Percentiles rank a stretch among this genome's conserved stretches.
Conservation (phyloP, 345 rosid species). For the Balakata baccata region DNA sequence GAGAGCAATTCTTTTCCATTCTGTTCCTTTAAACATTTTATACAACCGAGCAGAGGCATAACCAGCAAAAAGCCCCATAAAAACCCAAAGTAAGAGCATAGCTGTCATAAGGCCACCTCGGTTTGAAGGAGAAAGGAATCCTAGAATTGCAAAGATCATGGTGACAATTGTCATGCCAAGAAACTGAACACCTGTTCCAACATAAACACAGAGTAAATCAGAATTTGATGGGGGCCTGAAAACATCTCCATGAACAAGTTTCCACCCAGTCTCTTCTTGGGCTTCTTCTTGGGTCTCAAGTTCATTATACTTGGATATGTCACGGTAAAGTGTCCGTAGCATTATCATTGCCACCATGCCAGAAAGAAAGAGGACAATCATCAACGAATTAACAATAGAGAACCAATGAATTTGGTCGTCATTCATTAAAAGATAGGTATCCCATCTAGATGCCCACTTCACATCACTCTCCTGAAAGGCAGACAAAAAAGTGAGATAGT, state of each 20-base stretch:
- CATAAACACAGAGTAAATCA: constrained; percentile 63
- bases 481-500: constrained; percentile 13
- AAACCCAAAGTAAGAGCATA: constrained; percentile 77
- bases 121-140: constrained; percentile 77
- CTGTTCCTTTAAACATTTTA: constrained; percentile 75
- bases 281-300: constrained; percentile 87
- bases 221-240: constrained; percentile 71
- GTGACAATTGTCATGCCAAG: constrained; percentile 73
- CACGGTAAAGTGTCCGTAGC: constrained; percentile 76
- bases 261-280: constrained; percentile 88
- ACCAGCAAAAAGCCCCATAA: constrained; percentile 80
- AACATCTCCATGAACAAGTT: constrained; percentile 75
- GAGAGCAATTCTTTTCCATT: constrained; percentile 70
- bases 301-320: constrained; percentile 73
- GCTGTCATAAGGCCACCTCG: constrained; percentile 89
- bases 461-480: constrained; percentile 63
- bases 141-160: constrained; percentile 69
- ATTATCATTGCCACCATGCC: constrained; percentile 89
- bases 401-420: constrained; percentile 85
- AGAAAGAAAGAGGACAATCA: constrained; percentile 78
- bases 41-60: constrained; percentile 59
- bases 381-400: constrained; percentile 72
- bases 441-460: constrained; percentile 92
- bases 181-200: constrained; percentile 76
- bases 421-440: constrained; percentile 75